Percentiles rank a stretch among this genome's conserved stretches.
Evolutionary conservation across 305 asterid genomes (phyloP).

Genomic region (Caryopteris hybrid): DNA sequence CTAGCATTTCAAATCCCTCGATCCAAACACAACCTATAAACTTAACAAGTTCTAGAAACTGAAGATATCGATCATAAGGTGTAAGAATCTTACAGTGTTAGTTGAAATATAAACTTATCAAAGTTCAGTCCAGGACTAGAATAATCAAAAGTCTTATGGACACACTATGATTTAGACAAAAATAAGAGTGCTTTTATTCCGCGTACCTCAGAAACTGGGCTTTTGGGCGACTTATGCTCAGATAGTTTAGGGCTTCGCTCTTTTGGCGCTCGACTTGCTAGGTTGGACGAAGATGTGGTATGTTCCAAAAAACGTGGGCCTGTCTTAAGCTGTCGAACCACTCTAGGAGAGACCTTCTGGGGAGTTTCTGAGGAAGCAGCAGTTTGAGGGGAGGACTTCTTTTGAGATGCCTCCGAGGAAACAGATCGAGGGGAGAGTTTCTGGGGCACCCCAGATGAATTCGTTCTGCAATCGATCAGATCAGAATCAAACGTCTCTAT

Average conservation of each 20-base stretch:
- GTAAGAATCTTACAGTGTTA: background rate
- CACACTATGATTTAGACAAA: background rate
- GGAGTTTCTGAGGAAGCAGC: constrained; percentile 45
- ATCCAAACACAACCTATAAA: background rate
- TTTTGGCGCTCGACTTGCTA: constrained; percentile 43
- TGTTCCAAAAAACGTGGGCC: constrained; percentile 48
- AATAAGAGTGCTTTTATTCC: background rate
- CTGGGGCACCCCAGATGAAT: constrained; percentile 38
- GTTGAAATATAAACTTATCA: background rate
- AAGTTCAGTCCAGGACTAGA: background rate
- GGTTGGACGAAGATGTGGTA: constrained; percentile 52
- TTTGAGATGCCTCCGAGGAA: constrained; percentile 44
- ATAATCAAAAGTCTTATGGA: background rate
- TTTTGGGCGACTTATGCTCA: constrained; percentile 51
- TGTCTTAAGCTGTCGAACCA: constrained; percentile 64
- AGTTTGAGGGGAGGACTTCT: constrained; percentile 53
- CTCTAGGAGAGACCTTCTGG: constrained; percentile 63
- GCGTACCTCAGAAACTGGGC: constrained; percentile 62
- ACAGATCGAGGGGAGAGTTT: constrained; percentile 50
- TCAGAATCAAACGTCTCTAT: background rate
- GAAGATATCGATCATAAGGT: background rate
- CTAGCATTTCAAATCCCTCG: background rate
- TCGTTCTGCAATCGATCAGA: constrained; percentile 34
- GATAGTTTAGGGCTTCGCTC: constrained; percentile 63
- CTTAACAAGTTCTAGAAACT: background rate